Conservation (phyloP, 2,329 filamentous ascomycete species). For the Exophiala mesophila region DNA sequence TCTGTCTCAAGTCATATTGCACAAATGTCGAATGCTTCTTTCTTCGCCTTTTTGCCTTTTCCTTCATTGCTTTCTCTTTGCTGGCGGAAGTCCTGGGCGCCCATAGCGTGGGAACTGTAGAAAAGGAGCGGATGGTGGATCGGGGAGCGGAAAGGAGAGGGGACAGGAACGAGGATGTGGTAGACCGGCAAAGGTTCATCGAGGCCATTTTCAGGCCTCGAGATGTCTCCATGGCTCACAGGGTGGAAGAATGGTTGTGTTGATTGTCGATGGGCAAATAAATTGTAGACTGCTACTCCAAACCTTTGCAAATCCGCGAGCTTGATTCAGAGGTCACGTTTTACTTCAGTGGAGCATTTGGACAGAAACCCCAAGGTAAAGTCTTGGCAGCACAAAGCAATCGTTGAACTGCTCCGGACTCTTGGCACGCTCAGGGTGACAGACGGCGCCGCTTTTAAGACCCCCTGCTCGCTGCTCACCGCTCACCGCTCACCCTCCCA, state of each 20-base stretch:
- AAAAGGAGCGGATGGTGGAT: constrained; percentile 18
- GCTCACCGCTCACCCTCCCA: too few species aligned
- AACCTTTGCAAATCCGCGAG: too few species aligned
- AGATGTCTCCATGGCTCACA: constrained; percentile 13
- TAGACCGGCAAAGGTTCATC: constrained; percentile 13
- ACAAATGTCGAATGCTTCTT: constrained; percentile 65
- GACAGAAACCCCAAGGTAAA: too few species aligned
- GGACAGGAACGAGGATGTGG: constrained; percentile 20
- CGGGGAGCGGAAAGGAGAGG: constrained; percentile 9
- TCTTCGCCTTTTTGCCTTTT: constrained; percentile 56
- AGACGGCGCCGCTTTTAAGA: too few species aligned
- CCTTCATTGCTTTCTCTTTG: constrained; percentile 48
- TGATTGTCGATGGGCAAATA: too few species aligned
- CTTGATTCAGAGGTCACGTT: too few species aligned
- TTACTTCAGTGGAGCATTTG: too few species aligned
- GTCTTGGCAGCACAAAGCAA: too few species aligned
- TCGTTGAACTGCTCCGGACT: too few species aligned
- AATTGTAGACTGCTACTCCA: too few species aligned
- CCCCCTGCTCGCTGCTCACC: too few species aligned
- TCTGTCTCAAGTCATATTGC: constrained; percentile 57
- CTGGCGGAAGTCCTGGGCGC: constrained; percentile 30
- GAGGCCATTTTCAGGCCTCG: constrained; percentile 14
- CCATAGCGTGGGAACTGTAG: constrained; percentile 29
- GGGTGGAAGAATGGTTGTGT: background rate
- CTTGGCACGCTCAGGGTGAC: too few species aligned